phyloP scores from a whole-genome alignment of 1,284 basidiomycete species.

The Fomes fomentarius region DNA sequence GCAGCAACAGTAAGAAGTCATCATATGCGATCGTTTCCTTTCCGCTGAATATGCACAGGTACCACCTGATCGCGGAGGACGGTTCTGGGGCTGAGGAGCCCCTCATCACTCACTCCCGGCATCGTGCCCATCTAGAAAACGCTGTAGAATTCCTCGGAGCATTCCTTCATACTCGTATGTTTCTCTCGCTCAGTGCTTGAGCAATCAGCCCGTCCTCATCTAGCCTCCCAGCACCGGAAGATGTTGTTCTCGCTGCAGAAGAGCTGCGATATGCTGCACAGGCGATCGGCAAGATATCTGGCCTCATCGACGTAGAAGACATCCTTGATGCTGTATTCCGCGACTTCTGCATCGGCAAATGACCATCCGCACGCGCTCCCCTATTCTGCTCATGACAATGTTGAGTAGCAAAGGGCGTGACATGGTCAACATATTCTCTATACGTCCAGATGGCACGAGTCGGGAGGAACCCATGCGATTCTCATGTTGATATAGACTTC shows the following conservation, averaged over 20 bases:
- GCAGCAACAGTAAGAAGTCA: constrained; percentile 50
- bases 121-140: constrained; percentile 74
- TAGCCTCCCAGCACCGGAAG: constrained; percentile 47
- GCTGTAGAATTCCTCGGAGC: constrained; percentile 68
- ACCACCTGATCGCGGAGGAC: constrained; percentile 36
- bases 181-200: too few relatives aligned
- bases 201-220: too few relatives aligned
- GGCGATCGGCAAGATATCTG: constrained; percentile 81
- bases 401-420: too few relatives aligned
- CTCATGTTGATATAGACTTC: too few relatives aligned
- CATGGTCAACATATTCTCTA: too few relatives aligned
- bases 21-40: not conserved
- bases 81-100: constrained; percentile 45
- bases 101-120: constrained; percentile 79
- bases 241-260: constrained; percentile 82
- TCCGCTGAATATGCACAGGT: constrained; percentile 34
- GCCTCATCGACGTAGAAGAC: constrained; percentile 75
- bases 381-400: too few relatives aligned
- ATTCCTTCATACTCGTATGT: constrained; percentile 62
- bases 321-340: constrained; percentile 81
- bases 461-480: too few relatives aligned
- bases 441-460: too few relatives aligned
- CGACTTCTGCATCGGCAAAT: constrained; percentile 89
- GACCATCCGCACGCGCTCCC: too few relatives aligned
- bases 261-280: constrained; percentile 84